A percentile compares a stretch with the other conserved stretches of the same genome.
phyloP scores from a whole-genome alignment of 2,329 filamentous ascomycete species.

The Phaeomoniella chlamydospora region DNA sequence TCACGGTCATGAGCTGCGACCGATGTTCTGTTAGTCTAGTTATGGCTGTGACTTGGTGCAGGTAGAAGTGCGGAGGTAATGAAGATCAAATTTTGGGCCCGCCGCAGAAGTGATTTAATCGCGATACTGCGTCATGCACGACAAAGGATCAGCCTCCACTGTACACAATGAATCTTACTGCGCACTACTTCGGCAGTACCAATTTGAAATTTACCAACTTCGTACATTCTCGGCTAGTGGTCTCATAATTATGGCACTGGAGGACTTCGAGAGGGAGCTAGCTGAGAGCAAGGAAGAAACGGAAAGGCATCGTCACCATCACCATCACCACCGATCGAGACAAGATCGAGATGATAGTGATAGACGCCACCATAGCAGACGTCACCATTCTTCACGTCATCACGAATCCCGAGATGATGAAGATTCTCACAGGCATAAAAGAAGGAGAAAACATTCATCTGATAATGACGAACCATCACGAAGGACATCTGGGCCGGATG shows the following conservation, averaged over 20 bases:
- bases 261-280: slow-evolving; percentile 67
- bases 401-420: slow-evolving; percentile 29
- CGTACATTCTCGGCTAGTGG: too few species aligned
- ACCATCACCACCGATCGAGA: slow-evolving; percentile 21
- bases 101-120: not conserved
- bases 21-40: not conserved
- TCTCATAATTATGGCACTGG: slow-evolving; percentile 42
- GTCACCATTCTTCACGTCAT: slow-evolving; percentile 13
- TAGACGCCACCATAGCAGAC: slow-evolving; percentile 15
- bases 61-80: not conserved
- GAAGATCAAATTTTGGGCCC: slow-evolving; percentile 2
- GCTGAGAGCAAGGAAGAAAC: slow-evolving; percentile 30
- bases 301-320: slow-evolving; percentile 29
- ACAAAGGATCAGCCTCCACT: too few species aligned
- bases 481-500: slow-evolving; percentile 31
- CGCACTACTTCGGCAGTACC: too few species aligned
- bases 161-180: too few species aligned
- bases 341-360: slow-evolving; percentile 14
- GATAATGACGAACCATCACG: slow-evolving; percentile 35
- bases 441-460: slow-evolving; percentile 41
- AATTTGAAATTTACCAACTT: too few species aligned
- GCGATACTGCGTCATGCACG: too few species aligned
- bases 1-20: too few species aligned
- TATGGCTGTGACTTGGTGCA: not conserved
- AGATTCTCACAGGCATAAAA: slow-evolving; percentile 49